Evolutionary conservation across 2,329 filamentous ascomycete genomes (phyloP).

Genomic region (Fulvia fulva): DNA sequence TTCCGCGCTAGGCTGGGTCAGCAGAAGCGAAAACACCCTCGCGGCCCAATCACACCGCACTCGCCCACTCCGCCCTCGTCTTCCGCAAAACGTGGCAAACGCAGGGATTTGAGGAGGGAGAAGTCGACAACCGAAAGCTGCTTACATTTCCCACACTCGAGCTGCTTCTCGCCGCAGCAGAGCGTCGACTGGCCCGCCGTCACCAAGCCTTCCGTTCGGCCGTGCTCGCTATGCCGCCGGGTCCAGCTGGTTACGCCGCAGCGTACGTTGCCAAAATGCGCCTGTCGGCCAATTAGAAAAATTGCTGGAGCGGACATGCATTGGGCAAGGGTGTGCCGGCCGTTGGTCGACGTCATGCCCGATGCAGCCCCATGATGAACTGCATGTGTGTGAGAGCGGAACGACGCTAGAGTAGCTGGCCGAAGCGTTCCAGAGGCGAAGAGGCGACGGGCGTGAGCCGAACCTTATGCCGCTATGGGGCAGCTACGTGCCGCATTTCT

Average conservation of each 20-base stretch:
- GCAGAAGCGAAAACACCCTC: background rate
- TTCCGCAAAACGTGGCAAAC: conserved; percentile 1
- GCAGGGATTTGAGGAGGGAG: background rate
- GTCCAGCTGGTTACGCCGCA: background rate
- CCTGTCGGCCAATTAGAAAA: background rate
- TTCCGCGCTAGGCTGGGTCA: background rate
- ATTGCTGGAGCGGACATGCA: background rate
- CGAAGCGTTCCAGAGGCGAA: background rate
- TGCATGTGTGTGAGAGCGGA: background rate
- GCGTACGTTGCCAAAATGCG: background rate
- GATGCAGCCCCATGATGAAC: background rate
- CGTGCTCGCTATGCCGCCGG: background rate
- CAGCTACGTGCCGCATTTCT: background rate
- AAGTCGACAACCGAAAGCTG: background rate
- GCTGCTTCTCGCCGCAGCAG: background rate
- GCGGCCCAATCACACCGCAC: background rate
- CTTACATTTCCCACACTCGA: background rate
- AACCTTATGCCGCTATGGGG: background rate
- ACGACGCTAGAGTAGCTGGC: background rate
- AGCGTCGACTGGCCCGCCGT: background rate
- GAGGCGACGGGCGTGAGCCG: background rate
- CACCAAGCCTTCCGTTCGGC: background rate
- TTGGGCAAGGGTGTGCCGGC: background rate
- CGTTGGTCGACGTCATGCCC: background rate
- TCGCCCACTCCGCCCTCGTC: background rate